Evolutionary conservation across 2,329 filamentous ascomycete genomes (phyloP), one percentile per base, ranked within the genome.

Genomic region (Aspergillus awamori): DNA sequence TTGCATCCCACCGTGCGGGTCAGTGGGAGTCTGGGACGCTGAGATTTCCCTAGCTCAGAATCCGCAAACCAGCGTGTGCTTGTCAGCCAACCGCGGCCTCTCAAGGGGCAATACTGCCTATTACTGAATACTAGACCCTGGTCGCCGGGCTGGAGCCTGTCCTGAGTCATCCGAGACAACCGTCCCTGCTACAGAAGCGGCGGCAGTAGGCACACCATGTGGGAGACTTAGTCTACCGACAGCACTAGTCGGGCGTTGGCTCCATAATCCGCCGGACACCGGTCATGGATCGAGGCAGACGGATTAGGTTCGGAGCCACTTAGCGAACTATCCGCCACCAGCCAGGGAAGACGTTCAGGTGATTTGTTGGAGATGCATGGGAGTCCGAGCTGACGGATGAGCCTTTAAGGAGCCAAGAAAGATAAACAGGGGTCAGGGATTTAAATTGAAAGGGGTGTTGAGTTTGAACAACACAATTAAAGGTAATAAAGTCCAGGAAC

Each of bases 321-420:
- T 67, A 72, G 71, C 65, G 57, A 39, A 58, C 67, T 71, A 67
- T 66, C 70, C 66, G 67, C 69, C 67, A 71, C 67, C 63, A 55
- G 61, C 60, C 57, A 65, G 61, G 58, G 51, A 52, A 43, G 45
- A 59, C 60, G 58, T 53, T 51, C 55, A 59, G 60, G 41, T 60
- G 58, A 58, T 52, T 52, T 58, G 58, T 51, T 26, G 38, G 26
- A 54, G 57, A 28, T 20, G 48, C 52, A 59, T 53, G 39, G 43
- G 41, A 33, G 13, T 60, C 54, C 57, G 60, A 57, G 48, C 51
- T 33, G 39, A 41, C 38, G 28, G 54, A 33, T 30, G 47, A 28
- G 26, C 26, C 26, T 51, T 36, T 51, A 15, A n/a, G 15, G 47
- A 30, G 47, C 24, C 47, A 51, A 30, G 26, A 51, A 28, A 51